These are phyloP conservation scores for Apiotrichum akiyoshidainum DNA, from an alignment of 1,284 basidiomycete genomes.

Conservation along the genomic window DNA sequence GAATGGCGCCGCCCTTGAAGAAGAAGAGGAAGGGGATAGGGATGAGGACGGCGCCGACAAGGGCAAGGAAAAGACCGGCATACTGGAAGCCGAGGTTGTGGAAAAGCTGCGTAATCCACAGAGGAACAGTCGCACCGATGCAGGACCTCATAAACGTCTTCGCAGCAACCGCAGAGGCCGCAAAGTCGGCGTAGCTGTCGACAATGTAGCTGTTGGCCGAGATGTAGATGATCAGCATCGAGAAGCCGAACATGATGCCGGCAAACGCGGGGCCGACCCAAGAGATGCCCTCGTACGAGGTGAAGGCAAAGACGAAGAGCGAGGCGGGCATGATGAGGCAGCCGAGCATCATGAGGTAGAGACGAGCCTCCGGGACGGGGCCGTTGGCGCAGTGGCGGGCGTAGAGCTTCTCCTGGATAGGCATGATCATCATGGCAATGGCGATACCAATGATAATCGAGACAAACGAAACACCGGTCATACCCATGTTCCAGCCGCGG, in stretches of 20 bases:
- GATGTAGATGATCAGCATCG: constrained; percentile 46
- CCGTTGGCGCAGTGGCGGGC: constrained; percentile 23
- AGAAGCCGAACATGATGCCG: constrained; percentile 38
- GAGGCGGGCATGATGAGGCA: constrained; percentile 45
- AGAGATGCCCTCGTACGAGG: constrained; percentile 31
- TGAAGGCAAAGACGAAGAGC: constrained; percentile 51
- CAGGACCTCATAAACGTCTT: constrained; percentile 55
- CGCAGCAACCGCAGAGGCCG: constrained; percentile 52
- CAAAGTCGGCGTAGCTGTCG: constrained; percentile 34
- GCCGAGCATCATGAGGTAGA: constrained; percentile 41
- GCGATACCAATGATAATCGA: constrained; percentile 43
- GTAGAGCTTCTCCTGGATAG: constrained; percentile 44
- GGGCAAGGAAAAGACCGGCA: constrained; percentile 37
- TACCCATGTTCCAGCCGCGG: constrained; percentile 45
- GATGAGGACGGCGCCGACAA: constrained; percentile 29
- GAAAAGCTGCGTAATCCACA: constrained; percentile 27
- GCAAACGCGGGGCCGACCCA: constrained; percentile 42
- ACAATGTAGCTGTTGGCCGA: constrained; percentile 47
- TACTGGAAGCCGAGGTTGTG: constrained; percentile 40
- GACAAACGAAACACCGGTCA: constrained; percentile 47
- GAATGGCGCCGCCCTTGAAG: constrained; percentile 37
- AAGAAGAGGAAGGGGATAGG: constrained; percentile 45
- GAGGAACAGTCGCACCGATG: constrained; percentile 48
- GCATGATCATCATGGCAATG: constrained; percentile 34
- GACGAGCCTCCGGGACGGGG: constrained; percentile 35